A percentile compares a stretch with the other conserved stretches of the same genome.
Conservation (phyloP, 495 filamentous ascomycete species). For the Aspergillus coremiiformis region DNA sequence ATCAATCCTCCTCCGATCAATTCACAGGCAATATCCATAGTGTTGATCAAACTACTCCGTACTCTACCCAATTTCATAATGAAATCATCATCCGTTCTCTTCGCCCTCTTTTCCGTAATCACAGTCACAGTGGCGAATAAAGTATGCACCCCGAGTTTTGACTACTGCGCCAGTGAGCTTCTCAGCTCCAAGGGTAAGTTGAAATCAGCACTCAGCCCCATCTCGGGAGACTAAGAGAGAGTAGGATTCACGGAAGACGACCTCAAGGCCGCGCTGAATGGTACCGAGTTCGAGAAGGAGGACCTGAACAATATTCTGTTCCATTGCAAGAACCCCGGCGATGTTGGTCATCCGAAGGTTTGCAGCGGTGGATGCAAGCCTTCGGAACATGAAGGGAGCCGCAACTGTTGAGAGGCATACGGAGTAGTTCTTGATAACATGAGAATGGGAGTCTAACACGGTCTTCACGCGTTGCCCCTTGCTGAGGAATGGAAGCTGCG, state of each 20-base stretch:
- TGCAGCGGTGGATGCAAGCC: conserved; percentile 29
- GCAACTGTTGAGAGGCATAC: conserved; percentile 18
- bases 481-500: no score
- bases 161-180: conserved; percentile 31
- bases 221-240: neutral
- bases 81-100: conserved; percentile 22
- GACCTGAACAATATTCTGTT: conserved; percentile 27
- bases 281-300: conserved; percentile 25
- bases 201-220: neutral
- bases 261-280: conserved; percentile 25
- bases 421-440: neutral
- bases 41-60: no score
- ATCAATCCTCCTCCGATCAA: no score
- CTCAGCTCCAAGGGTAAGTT: conserved; percentile 28
- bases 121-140: conserved; percentile 24
- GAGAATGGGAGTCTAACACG: no score
- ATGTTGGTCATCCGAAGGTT: conserved; percentile 31
- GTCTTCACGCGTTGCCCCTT: no score
- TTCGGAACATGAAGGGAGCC: conserved; percentile 27
- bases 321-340: conserved; percentile 36
- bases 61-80: conserved; percentile 14
- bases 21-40: no score
- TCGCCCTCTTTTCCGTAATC: conserved; percentile 19
- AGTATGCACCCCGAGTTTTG: conserved; percentile 36
- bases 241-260: conserved; percentile 32